A percentile compares a stretch with the other conserved stretches of the same genome.
phyloP scores from a whole-genome alignment of 2,329 filamentous ascomycete genomes.

The Cercospora janseana region DNA sequence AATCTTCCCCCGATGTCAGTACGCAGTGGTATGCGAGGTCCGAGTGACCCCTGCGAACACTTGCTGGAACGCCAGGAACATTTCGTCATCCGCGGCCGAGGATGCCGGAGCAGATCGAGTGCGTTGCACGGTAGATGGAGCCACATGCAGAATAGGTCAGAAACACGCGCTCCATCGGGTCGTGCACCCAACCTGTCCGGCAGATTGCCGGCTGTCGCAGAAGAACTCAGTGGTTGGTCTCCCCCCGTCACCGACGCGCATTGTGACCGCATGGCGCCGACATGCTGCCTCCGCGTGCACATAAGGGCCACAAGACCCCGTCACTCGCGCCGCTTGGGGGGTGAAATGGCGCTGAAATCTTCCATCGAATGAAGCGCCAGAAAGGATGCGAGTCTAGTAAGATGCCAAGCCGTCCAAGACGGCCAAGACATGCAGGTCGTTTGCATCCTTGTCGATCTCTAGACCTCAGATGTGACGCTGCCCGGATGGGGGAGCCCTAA shows the following conservation, averaged over 20 bases:
- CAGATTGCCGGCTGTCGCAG: slow-evolving; percentile 7
- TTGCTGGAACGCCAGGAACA: background rate
- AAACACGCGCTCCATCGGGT: slow-evolving; percentile 6
- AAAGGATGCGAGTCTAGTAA: background rate
- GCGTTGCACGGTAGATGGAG: slow-evolving; percentile 12
- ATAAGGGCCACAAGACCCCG: background rate
- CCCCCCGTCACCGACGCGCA: too few species aligned
- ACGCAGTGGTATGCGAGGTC: too few species aligned
- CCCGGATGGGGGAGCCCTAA: slow-evolving; percentile 12
- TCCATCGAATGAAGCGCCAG: slow-evolving; percentile 11
- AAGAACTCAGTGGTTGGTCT: too few species aligned
- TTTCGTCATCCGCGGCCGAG: too few species aligned
- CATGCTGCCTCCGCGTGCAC: too few species aligned
- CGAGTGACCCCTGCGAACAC: too few species aligned
- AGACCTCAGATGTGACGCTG: slow-evolving; percentile 16
- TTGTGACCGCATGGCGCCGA: too few species aligned
- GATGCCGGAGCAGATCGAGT: background rate
- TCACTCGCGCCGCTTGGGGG: background rate
- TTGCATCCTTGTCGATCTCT: slow-evolving; percentile 12
- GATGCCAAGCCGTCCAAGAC: slow-evolving; percentile 1
- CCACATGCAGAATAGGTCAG: slow-evolving; percentile 8
- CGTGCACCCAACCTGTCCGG: slow-evolving; percentile 14
- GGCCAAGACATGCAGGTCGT: background rate
- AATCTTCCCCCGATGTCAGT: too few species aligned
- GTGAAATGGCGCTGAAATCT: background rate